Base-by-base conservation (phyloP, 257 asterid species). In the Ocimum tenuiflorum region DNA sequence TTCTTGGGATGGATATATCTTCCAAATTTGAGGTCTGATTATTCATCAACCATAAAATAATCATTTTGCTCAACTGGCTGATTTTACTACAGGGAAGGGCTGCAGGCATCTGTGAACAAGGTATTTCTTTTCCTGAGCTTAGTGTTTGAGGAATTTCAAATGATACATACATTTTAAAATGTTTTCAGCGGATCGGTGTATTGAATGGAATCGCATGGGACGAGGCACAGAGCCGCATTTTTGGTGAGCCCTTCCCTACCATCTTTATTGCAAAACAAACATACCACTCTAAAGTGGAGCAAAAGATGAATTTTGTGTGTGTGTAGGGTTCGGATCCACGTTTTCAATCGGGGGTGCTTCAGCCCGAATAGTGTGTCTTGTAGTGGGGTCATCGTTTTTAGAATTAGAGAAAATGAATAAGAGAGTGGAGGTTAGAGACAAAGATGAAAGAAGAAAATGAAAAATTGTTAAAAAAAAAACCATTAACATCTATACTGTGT, bases 171-270 rank as follows among this genome's bases (percentile, higher is more conserved):
- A 24, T 8, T 23, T 45, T 29, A 39, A 29, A 39, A 46, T 22
- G 68, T 66, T 81, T 81, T 55, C 87, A 92, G 99, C 39, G 65
- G 8, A 72, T 92, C 41, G 94, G 87, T 80, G 96, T 89, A 49
- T 69, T 92, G 78, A 92, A 92, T 49, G 99, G 99, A 70, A 92
- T 92, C 45, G 99, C 99, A 38, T 92, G 97, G 97, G 97, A 92
- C 67, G 54, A 56, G 67, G 76, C 78, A 38, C 55, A 59, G 24
- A 76, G 79, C 77, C 95, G 97, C 13, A 18, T 85, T 39, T 89
- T 92, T 17, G 84, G 98, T 92, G 72, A 83, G 85, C 52, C 56
- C 36, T 31, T 5, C 7, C 6, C 49, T 43, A 17, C 15, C 19
- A 2, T 43, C n/a, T 14, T 19, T 43, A 41, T 41, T 53, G 20